Conservation (phyloP, 345 rosid species). For the Citrus maxima region DNA sequence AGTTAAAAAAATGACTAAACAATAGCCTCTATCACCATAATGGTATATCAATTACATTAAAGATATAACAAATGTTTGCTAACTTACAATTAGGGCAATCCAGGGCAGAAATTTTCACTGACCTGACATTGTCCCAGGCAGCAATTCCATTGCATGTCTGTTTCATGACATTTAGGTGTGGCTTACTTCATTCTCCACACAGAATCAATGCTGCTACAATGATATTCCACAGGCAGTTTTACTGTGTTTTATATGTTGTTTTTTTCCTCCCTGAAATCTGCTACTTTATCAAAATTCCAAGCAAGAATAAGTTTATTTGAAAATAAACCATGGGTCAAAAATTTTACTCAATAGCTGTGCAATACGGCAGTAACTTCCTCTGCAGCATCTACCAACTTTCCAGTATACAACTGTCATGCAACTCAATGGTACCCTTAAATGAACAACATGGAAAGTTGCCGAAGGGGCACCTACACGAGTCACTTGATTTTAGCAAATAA, state of each 20-base stretch:
- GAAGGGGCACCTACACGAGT: neutral
- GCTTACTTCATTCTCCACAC: neutral
- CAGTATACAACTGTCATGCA: neutral
- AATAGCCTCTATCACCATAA: neutral
- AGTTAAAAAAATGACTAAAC: neutral
- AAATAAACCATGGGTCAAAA: constrained; percentile 2
- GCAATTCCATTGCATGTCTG: neutral
- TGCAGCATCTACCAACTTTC: neutral
- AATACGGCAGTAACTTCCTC: neutral
- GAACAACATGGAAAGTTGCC: neutral
- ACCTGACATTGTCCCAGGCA: neutral
- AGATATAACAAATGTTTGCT: neutral
- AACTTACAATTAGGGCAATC: neutral
- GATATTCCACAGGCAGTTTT: neutral
- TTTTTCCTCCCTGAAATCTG: neutral
- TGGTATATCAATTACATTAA: constrained; percentile 1
- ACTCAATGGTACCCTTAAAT: neutral
- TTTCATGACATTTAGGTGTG: neutral
- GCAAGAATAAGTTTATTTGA: neutral
- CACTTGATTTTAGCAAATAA: neutral
- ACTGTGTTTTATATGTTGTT: neutral
- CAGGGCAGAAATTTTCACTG: neutral
- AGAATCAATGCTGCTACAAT: neutral
- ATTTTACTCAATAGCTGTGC: constrained; percentile 5
- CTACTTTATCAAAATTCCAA: neutral